Conservation (phyloP, 352 stramenopile species). For the Phytophthora sp. region DNA sequence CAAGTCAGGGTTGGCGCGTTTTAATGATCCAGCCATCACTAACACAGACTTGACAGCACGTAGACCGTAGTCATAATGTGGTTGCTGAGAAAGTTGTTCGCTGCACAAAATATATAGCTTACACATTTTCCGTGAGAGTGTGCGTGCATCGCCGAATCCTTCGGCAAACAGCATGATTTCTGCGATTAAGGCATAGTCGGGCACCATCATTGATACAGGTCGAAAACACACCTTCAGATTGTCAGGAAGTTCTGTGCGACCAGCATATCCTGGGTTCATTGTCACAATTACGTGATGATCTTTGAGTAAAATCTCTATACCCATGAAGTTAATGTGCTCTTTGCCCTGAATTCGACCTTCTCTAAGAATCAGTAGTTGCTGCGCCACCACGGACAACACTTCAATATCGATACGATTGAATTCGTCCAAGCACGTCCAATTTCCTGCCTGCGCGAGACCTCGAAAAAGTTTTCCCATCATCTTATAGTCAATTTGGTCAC, state of each 20-base stretch:
- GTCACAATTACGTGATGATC: slow-evolving; percentile 98
- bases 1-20: slow-evolving; percentile 71
- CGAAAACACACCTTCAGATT: slow-evolving; percentile 97
- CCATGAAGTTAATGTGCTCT: slow-evolving; percentile 96
- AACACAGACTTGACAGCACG: slow-evolving; percentile 93
- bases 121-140: slow-evolving; percentile 96
- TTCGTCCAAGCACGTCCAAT: slow-evolving; percentile 92
- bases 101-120: slow-evolving; percentile 94
- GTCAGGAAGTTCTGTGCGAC: slow-evolving; percentile 95
- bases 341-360: slow-evolving; percentile 85
- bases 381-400: slow-evolving; percentile 94
- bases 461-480: slow-evolving; percentile 98
- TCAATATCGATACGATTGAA: slow-evolving; percentile 96
- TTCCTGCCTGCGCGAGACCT: slow-evolving; percentile 90
- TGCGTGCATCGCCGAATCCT: slow-evolving; percentile 93
- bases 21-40: slow-evolving; percentile 92
- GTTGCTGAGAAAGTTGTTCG: slow-evolving; percentile 94
- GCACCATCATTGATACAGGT: slow-evolving; percentile 97
- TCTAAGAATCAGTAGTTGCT: slow-evolving; percentile 85
- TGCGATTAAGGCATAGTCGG: slow-evolving; percentile 95
- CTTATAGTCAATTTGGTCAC: slow-evolving; percentile 96
- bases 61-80: slow-evolving; percentile 96
- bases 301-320: slow-evolving; percentile 94
- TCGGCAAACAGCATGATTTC: slow-evolving; percentile 98
- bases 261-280: slow-evolving; percentile 97